phyloP scores from a whole-genome alignment of 805 yeast species.

The Suhomyces kilbournensis region DNA sequence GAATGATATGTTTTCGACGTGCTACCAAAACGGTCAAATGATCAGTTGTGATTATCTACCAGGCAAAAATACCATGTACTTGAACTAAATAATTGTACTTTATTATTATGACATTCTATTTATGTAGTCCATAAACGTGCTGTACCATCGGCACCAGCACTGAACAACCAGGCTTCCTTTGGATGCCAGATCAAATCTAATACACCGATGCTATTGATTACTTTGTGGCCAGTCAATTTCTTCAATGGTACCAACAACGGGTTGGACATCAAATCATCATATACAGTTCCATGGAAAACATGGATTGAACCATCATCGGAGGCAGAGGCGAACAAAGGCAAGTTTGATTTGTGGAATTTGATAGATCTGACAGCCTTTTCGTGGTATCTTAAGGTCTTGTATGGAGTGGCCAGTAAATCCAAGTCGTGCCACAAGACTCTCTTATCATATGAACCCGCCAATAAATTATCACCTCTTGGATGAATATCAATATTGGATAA shows the following conservation, averaged over 20 bases:
- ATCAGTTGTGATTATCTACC: constrained; percentile 12
- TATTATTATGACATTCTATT: neutral
- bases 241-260: constrained; percentile 95
- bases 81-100: neutral
- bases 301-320: constrained; percentile 93
- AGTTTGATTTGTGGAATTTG: constrained; percentile 75
- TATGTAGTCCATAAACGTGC: constrained; percentile 96
- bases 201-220: constrained; percentile 79
- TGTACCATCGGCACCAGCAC: constrained; percentile 95
- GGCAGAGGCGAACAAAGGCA: constrained; percentile 92
- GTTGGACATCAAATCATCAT: constrained; percentile 92
- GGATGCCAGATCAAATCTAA: constrained; percentile 94
- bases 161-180: constrained; percentile 94
- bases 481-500: constrained; percentile 87
- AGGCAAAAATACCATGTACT: constrained; percentile 5
- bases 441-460: constrained; percentile 92
- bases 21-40: constrained; percentile 18
- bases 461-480: constrained; percentile 91
- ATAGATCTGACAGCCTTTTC: constrained; percentile 90
- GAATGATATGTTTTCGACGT: constrained; percentile 22
- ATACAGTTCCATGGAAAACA: constrained; percentile 94
- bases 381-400: constrained; percentile 92
- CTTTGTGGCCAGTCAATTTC: constrained; percentile 87
- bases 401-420: constrained; percentile 84
- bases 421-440: constrained; percentile 97